Evolutionary conservation across 108 stramenopile species (phyloP), one percentile per base, ranked within the genome.

Genomic region (Conticribra weissflogii): DNA sequence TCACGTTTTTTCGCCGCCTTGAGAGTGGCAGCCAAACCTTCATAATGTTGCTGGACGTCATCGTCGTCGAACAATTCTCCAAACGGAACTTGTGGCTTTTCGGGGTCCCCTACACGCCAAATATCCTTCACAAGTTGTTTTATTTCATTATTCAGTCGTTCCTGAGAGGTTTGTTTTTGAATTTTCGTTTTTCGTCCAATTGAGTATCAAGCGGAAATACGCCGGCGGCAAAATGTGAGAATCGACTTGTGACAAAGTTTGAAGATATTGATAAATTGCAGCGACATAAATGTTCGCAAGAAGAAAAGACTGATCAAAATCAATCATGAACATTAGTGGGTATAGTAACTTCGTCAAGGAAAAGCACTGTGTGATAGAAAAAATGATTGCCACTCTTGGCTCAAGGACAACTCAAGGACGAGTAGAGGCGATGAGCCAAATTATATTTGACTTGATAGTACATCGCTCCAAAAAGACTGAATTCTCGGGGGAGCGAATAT

Each of bases 1-100:
- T 72, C 84, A 66, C 86, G 79, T 54, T 85, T 86, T 49, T 81
- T 85, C 18, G 87, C 87, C 28, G 86, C 86, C 64, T 86, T 86
- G 27, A 88, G 79, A 16, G 87, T 88, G 5, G 84, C 87, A 22
- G 85, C 84, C 64, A 88, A 51, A 15, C 84, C 86, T 77, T 86
- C 86, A 33, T 87, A 88, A 56, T 82, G 84, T 45, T 88, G 81
- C 60, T 88, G 86, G 17, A 83, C 83, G 33, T 85, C 79, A 25
- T 88, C 86, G 46, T 86, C 87, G 49, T 86, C 85, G 57, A 88
- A 88, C 2, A 88, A 68, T 50, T 63, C 71, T 14, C 87, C 87
- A 69, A 85, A 88, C 23, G 79, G 76, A 15, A 86, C 85, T n/a
- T 72, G 36, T 46, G 75, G 68, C 21, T 72, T 64, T 45, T 61